These are phyloP conservation scores for Actinomortierella wolfii DNA, from an alignment of 371 early-diverging fungal genomes.

Conservation along the genomic window DNA sequence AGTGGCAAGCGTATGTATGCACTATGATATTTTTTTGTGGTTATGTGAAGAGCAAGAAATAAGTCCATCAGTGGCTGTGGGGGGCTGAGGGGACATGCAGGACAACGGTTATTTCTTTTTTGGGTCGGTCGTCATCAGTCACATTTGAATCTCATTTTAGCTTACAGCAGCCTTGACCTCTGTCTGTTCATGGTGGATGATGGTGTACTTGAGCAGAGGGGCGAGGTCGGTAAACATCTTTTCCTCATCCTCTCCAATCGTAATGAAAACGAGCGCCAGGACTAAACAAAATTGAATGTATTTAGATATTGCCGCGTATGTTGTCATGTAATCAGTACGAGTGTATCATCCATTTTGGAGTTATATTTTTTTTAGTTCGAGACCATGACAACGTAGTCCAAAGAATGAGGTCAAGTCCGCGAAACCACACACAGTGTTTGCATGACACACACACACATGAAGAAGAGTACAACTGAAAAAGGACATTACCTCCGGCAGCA, in stretches of 20 bases:
- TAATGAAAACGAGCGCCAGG: conserved; percentile 69
- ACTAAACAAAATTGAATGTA: conserved; percentile 27
- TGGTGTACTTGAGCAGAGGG: conserved; percentile 53
- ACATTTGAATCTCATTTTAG: too few species aligned
- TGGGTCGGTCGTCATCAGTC: too few species aligned
- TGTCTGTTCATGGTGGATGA: conserved; percentile 49
- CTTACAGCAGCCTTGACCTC: conserved; percentile 53
- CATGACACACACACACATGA: background rate
- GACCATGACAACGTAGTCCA: background rate
- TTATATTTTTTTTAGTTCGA: background rate
- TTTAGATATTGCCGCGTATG: background rate
- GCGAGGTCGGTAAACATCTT: conserved; percentile 60
- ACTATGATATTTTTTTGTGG: too few species aligned
- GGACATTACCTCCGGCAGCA: conserved; percentile 56
- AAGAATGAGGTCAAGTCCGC: background rate
- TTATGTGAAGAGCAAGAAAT: too few species aligned
- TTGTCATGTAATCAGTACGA: background rate
- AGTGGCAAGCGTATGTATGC: conserved; percentile 59
- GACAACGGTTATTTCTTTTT: too few species aligned
- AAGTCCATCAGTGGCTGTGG: too few species aligned
- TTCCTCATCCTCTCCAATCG: conserved; percentile 68
- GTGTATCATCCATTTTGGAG: too few species aligned
- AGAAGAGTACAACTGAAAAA: background rate
- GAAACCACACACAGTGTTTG: background rate
- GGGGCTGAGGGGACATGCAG: too few species aligned